Percentiles rank a stretch among this genome's conserved stretches.
These are phyloP conservation scores for Crassisporium funariophilum DNA, from an alignment of 768 basidiomycete genomes.

Conservation along the genomic window DNA sequence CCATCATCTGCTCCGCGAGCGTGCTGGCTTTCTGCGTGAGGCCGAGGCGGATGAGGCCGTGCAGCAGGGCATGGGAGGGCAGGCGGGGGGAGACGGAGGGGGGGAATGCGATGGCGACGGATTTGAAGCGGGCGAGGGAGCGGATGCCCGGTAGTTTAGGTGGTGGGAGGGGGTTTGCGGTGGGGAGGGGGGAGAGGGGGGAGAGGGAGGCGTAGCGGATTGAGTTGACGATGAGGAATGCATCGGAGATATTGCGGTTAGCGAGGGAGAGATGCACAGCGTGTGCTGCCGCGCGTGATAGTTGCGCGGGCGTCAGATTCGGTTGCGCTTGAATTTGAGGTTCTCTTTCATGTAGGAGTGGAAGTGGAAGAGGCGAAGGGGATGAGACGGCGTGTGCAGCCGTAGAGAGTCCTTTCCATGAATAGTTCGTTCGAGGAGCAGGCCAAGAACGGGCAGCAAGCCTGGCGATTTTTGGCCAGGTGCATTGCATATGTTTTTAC, in stretches of 20 bases:
- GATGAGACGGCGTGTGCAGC: neutral
- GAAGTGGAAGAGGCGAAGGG: neutral
- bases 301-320: conserved; percentile 13
- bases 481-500: conserved; percentile 74
- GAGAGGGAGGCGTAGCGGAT: conserved; percentile 45
- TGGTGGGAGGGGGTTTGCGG: too few species aligned
- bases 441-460: conserved; percentile 21
- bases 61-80: conserved; percentile 63
- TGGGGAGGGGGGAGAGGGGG: too few species aligned
- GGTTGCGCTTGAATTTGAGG: conserved; percentile 4
- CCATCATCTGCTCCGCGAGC: conserved; percentile 55
- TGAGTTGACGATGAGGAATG: conserved; percentile 60
- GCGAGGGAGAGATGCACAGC: conserved; percentile 51
- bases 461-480: conserved; percentile 55
- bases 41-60: conserved; percentile 60
- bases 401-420: neutral
- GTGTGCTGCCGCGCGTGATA: conserved; percentile 42
- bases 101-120: conserved; percentile 48
- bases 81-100: conserved; percentile 58
- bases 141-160: conserved; percentile 14
- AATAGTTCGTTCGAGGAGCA: neutral
- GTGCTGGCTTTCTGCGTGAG: conserved; percentile 47
- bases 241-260: conserved; percentile 48
- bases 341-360: neutral
- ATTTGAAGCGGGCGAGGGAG: conserved; percentile 35